Evolutionary conservation across 768 basidiomycete species (phyloP).

Genomic region (Thelephora ganbajun): DNA sequence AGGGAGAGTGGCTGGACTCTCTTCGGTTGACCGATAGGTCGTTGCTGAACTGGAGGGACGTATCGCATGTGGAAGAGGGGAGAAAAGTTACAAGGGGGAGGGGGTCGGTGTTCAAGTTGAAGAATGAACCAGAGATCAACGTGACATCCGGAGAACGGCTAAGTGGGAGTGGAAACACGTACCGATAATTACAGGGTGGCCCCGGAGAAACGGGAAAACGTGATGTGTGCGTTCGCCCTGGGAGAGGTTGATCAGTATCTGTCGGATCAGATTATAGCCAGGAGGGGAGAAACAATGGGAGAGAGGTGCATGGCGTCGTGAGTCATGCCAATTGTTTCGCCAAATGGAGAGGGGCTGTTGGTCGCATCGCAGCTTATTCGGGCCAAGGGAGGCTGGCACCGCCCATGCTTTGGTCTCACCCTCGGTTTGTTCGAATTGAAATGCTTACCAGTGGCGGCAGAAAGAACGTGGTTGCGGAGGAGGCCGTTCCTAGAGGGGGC

Average conservation of each 20-base stretch:
- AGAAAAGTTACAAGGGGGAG: constrained; percentile 8
- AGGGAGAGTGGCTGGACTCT: constrained; percentile 17
- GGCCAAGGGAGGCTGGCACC: background rate
- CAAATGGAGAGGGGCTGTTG: too few relatives aligned
- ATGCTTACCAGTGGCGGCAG: constrained; percentile 11
- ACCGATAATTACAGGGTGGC: constrained; percentile 1
- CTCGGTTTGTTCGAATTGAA: background rate
- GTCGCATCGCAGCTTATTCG: background rate
- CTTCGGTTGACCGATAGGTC: constrained; percentile 33
- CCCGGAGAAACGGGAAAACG: background rate
- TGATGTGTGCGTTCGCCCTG: background rate
- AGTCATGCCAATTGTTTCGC: background rate
- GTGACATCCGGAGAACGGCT: background rate
- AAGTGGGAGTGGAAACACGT: background rate
- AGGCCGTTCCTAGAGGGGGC: constrained; percentile 44
- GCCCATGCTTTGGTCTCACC: background rate
- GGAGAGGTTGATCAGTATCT: background rate
- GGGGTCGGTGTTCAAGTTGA: background rate
- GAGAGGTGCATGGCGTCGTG: background rate
- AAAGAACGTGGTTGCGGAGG: constrained; percentile 56
- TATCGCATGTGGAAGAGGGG: constrained; percentile 10
- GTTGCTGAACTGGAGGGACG: constrained; percentile 27
- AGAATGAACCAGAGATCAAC: background rate
- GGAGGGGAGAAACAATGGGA: background rate
- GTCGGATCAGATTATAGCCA: background rate